Evolutionary conservation across 768 basidiomycete genomes (phyloP), one percentile per base, ranked within the genome.

Genomic region (Xerocomellus amylosporus): DNA sequence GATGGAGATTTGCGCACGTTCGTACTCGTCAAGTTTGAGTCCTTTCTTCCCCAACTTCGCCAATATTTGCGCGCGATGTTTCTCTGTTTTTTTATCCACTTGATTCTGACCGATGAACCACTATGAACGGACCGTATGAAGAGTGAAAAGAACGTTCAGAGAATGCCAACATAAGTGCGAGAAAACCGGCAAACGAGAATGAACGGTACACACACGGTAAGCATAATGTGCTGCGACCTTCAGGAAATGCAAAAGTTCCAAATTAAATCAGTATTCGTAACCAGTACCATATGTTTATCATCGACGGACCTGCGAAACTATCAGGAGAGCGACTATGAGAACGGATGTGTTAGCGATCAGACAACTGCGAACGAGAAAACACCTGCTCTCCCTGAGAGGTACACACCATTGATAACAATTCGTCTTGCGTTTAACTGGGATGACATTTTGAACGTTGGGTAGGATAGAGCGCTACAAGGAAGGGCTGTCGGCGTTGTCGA

Each of bases 1-100:
- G 3, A 43, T 10, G n/a, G 28, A n/a, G 19, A 24, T 14, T 14
- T 28, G 70, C 87, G 58, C 69, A 92, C 91, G 74, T 76, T 99
- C 96, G 66, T 98, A 91, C 71, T 98, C 95, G 63, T 90, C 85
- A 50, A 99, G 77, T 60, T 90, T 82, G 5, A 97, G 75, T 46
- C 83, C 79, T 38, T 73, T 80, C 68, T 90, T 86, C 4, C 88
- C 88, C 17, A 90, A 70, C 49, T 81, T 83, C 61, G 87, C 83
- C 55, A 91, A 63, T 12, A 86, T 83, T 61, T 89, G 84, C 53
- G 84, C 59, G 33, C 88, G 86, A 65, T 88, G 90, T 49, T 81
- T 77, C 59, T 85, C 83, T 15, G 85, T 77, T 56, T 81, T 80
- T 64, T 83, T 81, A 63, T 83, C 79, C 77, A 46, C 76, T 72